Base-by-base conservation (phyloP, 108 stramenopile species). In the Cyclotella atomus region DNA sequence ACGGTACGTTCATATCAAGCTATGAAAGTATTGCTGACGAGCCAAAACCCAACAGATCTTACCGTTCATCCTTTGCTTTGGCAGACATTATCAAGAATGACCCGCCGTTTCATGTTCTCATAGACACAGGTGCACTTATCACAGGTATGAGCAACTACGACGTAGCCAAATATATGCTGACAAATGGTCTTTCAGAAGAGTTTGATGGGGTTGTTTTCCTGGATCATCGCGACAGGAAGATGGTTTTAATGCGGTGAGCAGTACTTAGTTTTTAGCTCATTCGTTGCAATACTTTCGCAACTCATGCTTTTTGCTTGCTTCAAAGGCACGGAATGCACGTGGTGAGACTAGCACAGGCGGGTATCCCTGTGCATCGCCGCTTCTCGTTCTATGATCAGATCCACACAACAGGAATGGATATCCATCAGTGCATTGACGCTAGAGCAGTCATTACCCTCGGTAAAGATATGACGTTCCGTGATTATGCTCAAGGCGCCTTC, bases 401-500 rank as follows among this genome's bases (percentile, higher is more conserved):
- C 38, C 96, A 98, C 75, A 97, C 98, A n/a, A 98, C 97, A 21
- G 97, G 97, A 24, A 97, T 97, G 97, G 97, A 98, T 83, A 97
- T 97, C 71, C 89, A 95, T 60, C 98, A 98, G 66, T 88, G 88
- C 41, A 91, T 95, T 49, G 91, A 97, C 75, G 95, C 98, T 2
- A 78, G 84, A 47, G 96, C 97, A 43, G 89, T 81, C 3, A 83
- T 97, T 50, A 98, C 98, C n/a, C 85, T 98, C 7, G 96, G 96
- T 14, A 98, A 98, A 71, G 98, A 97, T 64, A 97, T 98, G 98
- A 97, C 96, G 1, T 96, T 97, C 61, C 89, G 98, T 54, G 98
- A 98, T 66, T 97, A 96, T 79, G 96, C 95, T 1, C 98, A 98
- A 43, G 98, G 97, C 19, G 94, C 96, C n/a, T 98, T 95, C 75